Evolutionary conservation across 495 filamentous ascomycete species (phyloP).

Genomic region (Corynascus novoguineensis): DNA sequence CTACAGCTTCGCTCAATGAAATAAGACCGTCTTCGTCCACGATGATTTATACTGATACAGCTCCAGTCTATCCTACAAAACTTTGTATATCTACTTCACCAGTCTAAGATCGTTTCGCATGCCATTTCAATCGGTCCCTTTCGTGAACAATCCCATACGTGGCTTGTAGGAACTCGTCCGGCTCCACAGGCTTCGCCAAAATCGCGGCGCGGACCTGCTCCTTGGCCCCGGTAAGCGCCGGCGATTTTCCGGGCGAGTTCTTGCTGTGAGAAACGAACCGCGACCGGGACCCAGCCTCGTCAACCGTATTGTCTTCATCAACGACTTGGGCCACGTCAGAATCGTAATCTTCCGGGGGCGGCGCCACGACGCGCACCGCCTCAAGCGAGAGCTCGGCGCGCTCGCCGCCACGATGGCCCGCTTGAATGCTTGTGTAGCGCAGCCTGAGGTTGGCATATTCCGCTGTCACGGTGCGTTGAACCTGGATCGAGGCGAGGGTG

Average conservation of each 20-base stretch:
- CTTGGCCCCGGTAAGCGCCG: no score
- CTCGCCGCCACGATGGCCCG: conserved; percentile 37
- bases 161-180: neutral
- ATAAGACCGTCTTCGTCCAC: neutral
- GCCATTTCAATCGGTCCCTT: conserved; percentile 3
- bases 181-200: neutral
- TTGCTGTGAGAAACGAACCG: neutral
- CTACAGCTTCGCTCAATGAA: neutral
- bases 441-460: conserved; percentile 36
- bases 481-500: conserved; percentile 42
- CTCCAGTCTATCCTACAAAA: conserved; percentile 10
- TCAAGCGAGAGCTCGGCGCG: conserved; percentile 41
- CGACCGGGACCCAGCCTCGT: neutral
- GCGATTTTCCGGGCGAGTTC: neutral
- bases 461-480: conserved; percentile 33
- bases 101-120: conserved; percentile 2
- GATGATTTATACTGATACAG: neutral
- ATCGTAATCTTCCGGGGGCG: neutral
- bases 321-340: conserved; percentile 1
- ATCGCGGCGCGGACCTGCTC: neutral
- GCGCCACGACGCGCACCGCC: conserved; percentile 15
- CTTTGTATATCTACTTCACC: neutral
- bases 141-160: neutral
- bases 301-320: neutral
- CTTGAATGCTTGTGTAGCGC: conserved; percentile 42